Evolutionary conservation across 805 yeast genomes (phyloP).

Genomic region (Pichia pseudocactophila): DNA sequence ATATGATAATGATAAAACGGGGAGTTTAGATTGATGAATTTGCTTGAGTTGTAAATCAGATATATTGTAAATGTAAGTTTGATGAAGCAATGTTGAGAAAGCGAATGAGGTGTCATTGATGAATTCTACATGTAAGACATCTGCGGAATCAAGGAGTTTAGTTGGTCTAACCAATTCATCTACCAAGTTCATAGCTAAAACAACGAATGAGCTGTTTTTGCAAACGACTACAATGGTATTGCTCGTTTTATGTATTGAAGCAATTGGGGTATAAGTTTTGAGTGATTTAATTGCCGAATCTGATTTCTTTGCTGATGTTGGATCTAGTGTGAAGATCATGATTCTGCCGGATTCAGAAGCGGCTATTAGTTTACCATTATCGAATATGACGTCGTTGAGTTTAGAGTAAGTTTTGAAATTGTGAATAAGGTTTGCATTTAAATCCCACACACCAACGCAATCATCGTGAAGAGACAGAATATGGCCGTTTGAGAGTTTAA

Average conservation of each 20-base stretch:
- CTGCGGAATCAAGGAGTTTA: neutral
- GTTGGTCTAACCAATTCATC: neutral
- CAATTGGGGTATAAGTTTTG: neutral
- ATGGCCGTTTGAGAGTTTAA: neutral
- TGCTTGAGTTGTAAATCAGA: neutral
- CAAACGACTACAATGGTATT: neutral
- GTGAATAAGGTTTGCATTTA: constrained; percentile 31
- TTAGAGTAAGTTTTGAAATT: constrained; percentile 14
- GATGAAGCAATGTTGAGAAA: neutral
- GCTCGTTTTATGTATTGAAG: neutral
- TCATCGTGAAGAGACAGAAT: constrained; percentile 10
- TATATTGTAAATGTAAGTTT: neutral
- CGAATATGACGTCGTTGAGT: neutral
- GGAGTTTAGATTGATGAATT: neutral
- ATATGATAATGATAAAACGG: constrained; percentile 7
- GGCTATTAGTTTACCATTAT: neutral
- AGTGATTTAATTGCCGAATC: no score
- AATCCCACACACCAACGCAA: constrained; percentile 8
- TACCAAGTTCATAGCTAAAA: neutral
- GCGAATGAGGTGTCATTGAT: neutral
- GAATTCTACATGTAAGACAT: neutral
- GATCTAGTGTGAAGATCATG: neutral
- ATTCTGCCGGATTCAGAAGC: neutral
- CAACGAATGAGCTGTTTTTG: neutral
- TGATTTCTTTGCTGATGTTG: neutral